Evolutionary conservation across 1,139 yeast species (phyloP), one percentile per base, ranked within the genome.

Genomic region (Sugiyamaella xylanicola): DNA sequence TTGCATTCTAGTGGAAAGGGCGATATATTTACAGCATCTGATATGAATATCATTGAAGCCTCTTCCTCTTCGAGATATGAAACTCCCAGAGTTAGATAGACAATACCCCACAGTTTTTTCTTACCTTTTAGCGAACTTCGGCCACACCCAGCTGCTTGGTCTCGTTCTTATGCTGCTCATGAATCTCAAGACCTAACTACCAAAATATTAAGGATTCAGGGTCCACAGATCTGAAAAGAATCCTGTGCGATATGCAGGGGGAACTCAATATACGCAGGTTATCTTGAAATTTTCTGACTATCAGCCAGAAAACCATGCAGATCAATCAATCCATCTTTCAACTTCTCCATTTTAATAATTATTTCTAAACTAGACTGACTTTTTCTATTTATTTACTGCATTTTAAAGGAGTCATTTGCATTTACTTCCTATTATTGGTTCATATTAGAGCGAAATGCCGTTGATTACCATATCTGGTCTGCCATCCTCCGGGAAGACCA

Each of bases 401-500:
- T 45, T 32, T 27, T 36, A n/a, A 36, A 13, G 7, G 15, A 16
- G 13, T 17, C 42, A 17, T 9, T 39, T n/a, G 22, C n/a, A n/a
- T n/a, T n/a, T n/a, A n/a, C n/a, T n/a, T n/a, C n/a, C n/a, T n/a
- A n/a, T n/a, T n/a, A n/a, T n/a, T n/a, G n/a, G n/a, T n/a, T n/a
- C n/a, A n/a, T n/a, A n/a, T n/a, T n/a, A n/a, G n/a, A n/a, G n/a
- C n/a, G n/a, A n/a, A n/a, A 93, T 93, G 99, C 98, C 99, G 4
- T 75, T 93, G 49, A 78, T 93, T 13, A 77, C 89, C 45, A 77
- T 93, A 54, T 84, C 96, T 0, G 99, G 99, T 1, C 84, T 78
- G 56, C 98, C 99, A 3, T 77, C 85, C 36, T 80, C 90, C 8
- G 99, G 99, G 2, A 93, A 93, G 68, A 80, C 95, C 2, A 81